Evolutionary conservation across 805 yeast genomes (phyloP).

Genomic region (Saccharomyces mikatae): DNA sequence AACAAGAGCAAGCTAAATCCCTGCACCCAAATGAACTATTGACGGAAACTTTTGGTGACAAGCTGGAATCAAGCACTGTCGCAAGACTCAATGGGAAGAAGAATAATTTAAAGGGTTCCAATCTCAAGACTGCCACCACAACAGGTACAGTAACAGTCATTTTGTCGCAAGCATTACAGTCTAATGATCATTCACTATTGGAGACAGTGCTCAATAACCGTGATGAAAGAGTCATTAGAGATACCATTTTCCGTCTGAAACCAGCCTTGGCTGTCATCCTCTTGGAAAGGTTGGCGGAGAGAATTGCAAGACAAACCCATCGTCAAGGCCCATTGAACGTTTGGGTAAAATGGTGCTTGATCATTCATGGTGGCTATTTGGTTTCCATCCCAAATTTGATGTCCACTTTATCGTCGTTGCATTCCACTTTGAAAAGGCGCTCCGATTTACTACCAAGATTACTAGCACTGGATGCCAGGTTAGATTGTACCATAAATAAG

Average conservation of each 20-base stretch:
- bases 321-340: constrained; percentile 44
- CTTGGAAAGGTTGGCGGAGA: constrained; percentile 53
- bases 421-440: constrained; percentile 56
- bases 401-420: constrained; percentile 52
- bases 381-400: constrained; percentile 40
- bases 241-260: constrained; percentile 48
- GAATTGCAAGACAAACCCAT: constrained; percentile 50
- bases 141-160: constrained; percentile 77
- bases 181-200: constrained; percentile 77
- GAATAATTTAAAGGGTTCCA: constrained; percentile 20
- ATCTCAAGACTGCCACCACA: constrained; percentile 42
- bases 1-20: constrained; percentile 36
- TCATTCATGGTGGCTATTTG: constrained; percentile 70
- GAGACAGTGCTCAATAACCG: constrained; percentile 66
- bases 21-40: constrained; percentile 37
- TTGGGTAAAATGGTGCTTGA: constrained; percentile 85
- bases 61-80: constrained; percentile 18
- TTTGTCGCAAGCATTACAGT: constrained; percentile 79
- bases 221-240: constrained; percentile 44
- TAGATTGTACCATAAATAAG: constrained; percentile 62
- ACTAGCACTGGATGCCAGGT: constrained; percentile 72
- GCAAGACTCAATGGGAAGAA: constrained; percentile 15
- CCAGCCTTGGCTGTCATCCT: constrained; percentile 46
- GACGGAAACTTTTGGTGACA: constrained; percentile 49
- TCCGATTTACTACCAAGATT: constrained; percentile 63